phyloP scores from a whole-genome alignment of 1,284 basidiomycete species.

The Sparassis latifolia region DNA sequence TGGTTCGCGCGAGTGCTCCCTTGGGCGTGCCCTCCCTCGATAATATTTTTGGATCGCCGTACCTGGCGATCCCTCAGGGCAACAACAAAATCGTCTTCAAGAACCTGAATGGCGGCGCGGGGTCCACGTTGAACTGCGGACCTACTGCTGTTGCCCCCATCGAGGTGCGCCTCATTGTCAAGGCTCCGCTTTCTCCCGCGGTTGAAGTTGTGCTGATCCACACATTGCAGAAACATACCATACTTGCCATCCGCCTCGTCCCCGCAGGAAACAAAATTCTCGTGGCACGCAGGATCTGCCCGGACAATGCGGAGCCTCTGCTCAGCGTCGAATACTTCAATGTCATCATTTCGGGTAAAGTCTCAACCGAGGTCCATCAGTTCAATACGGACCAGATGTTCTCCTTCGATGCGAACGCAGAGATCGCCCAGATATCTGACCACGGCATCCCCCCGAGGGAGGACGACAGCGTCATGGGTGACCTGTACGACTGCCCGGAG shows the following conservation, averaged over 20 bases:
- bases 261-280: conserved; percentile 49
- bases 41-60: conserved; percentile 37
- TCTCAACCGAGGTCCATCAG: too few relatives aligned
- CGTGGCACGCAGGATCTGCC: conserved; percentile 37
- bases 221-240: conserved; percentile 31
- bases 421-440: conserved; percentile 42
- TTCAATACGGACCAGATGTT: too few relatives aligned
- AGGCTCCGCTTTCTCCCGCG: too few relatives aligned
- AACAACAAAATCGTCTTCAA: conserved; percentile 41
- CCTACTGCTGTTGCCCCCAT: too few relatives aligned
- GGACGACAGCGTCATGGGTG: conserved; percentile 28
- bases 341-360: conserved; percentile 8
- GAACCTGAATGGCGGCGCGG: conserved; percentile 29
- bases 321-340: conserved; percentile 13
- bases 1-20: conserved; percentile 31
- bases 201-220: too few relatives aligned
- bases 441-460: conserved; percentile 28
- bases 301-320: background rate
- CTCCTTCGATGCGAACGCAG: too few relatives aligned
- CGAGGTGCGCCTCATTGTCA: too few relatives aligned
- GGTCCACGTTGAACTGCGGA: conserved; percentile 20
- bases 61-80: conserved; percentile 38
- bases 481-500: conserved; percentile 14
- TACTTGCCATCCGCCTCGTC: conserved; percentile 47
- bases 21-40: conserved; percentile 40